phyloP scores from a whole-genome alignment of 1,284 basidiomycete species.

The Ganoderma leucocontextum region DNA sequence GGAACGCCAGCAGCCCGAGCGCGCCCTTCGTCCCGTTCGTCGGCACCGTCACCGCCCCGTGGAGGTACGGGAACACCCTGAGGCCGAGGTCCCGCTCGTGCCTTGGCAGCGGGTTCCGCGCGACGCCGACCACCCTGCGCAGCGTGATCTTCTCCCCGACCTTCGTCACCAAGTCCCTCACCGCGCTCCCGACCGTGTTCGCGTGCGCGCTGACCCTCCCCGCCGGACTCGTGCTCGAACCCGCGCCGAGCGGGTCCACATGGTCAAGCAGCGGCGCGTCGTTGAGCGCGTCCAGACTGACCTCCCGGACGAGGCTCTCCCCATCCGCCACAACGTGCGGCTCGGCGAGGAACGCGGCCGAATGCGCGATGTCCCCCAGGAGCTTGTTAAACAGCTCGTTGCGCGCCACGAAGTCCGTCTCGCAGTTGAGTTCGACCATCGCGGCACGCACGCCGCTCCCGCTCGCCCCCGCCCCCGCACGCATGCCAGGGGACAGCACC shows the following conservation, averaged over 20 bases:
- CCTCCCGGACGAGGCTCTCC: constrained; percentile 50
- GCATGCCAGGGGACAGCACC: constrained; percentile 68
- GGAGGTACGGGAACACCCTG: constrained; percentile 83
- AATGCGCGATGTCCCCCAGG: constrained; percentile 85
- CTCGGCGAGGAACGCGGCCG: constrained; percentile 84
- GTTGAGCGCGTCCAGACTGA: constrained; percentile 61
- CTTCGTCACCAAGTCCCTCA: constrained; percentile 83
- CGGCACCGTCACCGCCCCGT: constrained; percentile 57
- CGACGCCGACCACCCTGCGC: constrained; percentile 75
- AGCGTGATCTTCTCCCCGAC: constrained; percentile 92
- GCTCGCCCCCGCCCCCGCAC: constrained; percentile 42
- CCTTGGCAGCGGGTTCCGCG: constrained; percentile 61
- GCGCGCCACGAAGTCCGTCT: constrained; percentile 95
- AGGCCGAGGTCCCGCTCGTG: constrained; percentile 54
- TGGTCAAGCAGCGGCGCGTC: constrained; percentile 75
- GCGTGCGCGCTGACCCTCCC: constrained; percentile 12
- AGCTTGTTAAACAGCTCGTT: constrained; percentile 87
- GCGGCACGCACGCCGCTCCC: constrained; percentile 72
- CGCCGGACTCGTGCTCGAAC: constrained; percentile 9
- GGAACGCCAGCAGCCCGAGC: constrained; percentile 71
- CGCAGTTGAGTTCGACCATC: constrained; percentile 95
- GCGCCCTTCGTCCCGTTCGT: constrained; percentile 46
- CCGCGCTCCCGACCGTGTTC: constrained; percentile 74
- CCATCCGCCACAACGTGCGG: constrained; percentile 43
- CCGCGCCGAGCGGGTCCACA: constrained; percentile 44